phyloP scores from a whole-genome alignment of 192 early-diverging fungal genomes.

The Backusella tarrabulga region DNA sequence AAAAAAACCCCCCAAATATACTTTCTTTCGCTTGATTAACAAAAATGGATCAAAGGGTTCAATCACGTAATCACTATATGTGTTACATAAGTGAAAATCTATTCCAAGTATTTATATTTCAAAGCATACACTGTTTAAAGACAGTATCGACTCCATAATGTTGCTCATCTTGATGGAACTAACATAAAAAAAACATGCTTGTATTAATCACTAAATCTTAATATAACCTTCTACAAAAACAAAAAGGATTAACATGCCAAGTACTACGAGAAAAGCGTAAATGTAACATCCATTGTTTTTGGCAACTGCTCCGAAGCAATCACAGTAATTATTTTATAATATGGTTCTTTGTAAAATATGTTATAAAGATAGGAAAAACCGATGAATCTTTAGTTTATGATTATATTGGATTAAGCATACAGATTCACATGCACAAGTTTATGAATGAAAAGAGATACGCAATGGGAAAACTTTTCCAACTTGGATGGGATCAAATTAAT shows the following conservation, averaged over 20 bases:
- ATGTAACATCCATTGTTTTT: neutral
- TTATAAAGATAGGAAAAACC: too few species aligned
- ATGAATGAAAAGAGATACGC: too few species aligned
- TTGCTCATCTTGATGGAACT: too few species aligned
- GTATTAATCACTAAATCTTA: too few species aligned
- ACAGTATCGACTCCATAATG: too few species aligned
- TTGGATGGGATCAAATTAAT: too few species aligned
- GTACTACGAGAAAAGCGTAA: neutral
- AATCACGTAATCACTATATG: neutral
- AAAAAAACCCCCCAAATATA: neutral
- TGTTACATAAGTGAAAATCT: neutral
- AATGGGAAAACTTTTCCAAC: too few species aligned
- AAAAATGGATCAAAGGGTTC: conserved; percentile 4
- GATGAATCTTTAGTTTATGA: too few species aligned
- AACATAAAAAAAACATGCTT: too few species aligned
- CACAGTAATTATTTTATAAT: neutral
- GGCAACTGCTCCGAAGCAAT: neutral
- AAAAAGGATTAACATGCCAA: neutral
- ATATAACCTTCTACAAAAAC: neutral
- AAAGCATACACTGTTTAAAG: neutral
- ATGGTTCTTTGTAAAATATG: too few species aligned
- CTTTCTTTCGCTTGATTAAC: neutral
- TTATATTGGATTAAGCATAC: too few species aligned
- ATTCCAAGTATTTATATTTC: neutral
- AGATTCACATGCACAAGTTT: too few species aligned